Conservation (phyloP, 345 rosid genomes). For the Ceriops zippeliana region DNA sequence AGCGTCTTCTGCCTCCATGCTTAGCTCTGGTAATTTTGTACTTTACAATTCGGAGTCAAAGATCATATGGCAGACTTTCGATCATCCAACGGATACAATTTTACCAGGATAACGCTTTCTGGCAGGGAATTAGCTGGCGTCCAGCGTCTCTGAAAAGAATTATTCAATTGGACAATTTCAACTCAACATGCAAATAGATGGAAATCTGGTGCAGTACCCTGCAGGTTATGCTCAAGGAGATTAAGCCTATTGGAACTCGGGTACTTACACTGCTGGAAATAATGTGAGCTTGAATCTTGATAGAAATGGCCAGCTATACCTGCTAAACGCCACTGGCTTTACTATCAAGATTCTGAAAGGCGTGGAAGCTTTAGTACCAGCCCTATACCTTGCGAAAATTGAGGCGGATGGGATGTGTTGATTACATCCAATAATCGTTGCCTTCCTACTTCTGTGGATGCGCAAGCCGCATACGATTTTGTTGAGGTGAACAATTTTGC, state of each 20-base stretch:
- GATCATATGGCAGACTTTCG: slow-evolving; percentile 31
- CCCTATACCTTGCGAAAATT: background rate
- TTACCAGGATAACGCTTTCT: slow-evolving; percentile 24
- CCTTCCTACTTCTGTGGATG: too few relatives aligned
- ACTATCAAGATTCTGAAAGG: too few relatives aligned
- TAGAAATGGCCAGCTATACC: too few relatives aligned
- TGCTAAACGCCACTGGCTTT: too few relatives aligned
- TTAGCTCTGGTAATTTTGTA: slow-evolving; percentile 34
- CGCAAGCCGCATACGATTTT: too few relatives aligned
- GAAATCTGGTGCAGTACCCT: slow-evolving; percentile 16
- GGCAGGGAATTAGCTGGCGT: slow-evolving; percentile 1
- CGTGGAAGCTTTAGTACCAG: background rate
- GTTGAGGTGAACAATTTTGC: too few relatives aligned
- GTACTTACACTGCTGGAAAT: too few relatives aligned
- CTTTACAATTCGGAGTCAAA: slow-evolving; percentile 20
- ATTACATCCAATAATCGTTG: background rate
- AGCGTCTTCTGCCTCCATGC: slow-evolving; percentile 31
- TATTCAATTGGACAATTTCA: slow-evolving; percentile 20
- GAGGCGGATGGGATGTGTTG: background rate
- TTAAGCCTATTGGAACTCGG: background rate
- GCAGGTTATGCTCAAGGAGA: background rate
- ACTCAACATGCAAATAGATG: slow-evolving; percentile 25
- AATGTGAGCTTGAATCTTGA: too few relatives aligned
- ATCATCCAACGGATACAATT: slow-evolving; percentile 23
- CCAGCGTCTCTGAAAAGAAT: slow-evolving; percentile 15